Evolutionary conservation across 2,329 filamentous ascomycete genomes (phyloP).

Genomic region (Trichoderma lentiforme): DNA sequence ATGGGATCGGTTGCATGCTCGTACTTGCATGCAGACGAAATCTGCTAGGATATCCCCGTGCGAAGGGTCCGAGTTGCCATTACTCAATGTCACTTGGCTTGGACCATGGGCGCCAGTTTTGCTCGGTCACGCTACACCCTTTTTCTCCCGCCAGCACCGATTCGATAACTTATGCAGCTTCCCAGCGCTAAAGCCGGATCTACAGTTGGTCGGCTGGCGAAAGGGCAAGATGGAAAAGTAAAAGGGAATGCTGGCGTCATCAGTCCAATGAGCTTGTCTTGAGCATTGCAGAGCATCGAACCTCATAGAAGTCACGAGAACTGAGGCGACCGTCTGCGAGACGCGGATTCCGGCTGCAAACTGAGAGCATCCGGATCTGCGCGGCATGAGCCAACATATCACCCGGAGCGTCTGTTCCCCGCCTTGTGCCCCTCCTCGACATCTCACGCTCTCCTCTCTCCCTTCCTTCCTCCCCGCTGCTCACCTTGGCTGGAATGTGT

Average conservation of each 20-base stretch:
- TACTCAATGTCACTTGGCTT: slow-evolving; percentile 12
- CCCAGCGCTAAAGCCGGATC: not conserved
- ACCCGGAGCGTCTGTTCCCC: not conserved
- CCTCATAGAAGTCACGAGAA: not conserved
- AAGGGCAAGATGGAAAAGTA: not conserved
- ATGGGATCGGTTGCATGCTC: slow-evolving; percentile 4
- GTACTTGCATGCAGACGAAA: not conserved
- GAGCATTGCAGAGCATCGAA: not conserved
- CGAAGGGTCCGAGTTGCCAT: not conserved
- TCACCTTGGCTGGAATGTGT: slow-evolving; percentile 15
- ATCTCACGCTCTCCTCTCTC: not conserved
- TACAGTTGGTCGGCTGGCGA: not conserved
- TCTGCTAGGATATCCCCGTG: not conserved
- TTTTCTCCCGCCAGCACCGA: slow-evolving; percentile 1
- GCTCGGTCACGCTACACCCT: slow-evolving; percentile 18
- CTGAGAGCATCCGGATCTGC: slow-evolving; percentile 1
- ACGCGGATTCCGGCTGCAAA: not conserved
- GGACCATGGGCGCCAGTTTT: slow-evolving; percentile 7
- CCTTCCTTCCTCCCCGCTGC: not conserved
- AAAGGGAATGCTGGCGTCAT: not conserved
- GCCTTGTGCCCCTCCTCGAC: not conserved
- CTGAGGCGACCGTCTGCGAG: not conserved
- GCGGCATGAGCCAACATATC: not conserved
- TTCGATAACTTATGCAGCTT: not conserved
- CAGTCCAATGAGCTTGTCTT: not conserved